Evolutionary conservation across 306 rosid species (phyloP).

Genomic region (Cicer chorassanicum): DNA sequence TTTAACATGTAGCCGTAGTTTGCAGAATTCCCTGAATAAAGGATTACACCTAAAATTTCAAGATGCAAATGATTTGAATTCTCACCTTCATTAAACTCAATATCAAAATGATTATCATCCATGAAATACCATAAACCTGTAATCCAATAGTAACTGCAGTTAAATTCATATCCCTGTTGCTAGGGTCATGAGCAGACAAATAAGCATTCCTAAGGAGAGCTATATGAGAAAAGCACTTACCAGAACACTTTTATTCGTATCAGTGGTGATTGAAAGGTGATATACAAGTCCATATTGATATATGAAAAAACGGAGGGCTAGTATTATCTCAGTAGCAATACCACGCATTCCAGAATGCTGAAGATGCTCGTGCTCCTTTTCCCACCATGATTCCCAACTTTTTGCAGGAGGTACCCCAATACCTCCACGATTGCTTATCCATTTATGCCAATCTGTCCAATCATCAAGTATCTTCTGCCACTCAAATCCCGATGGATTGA

Average conservation of each 20-base stretch:
- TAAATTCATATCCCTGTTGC: slow-evolving; percentile 38
- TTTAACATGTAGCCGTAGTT: not conserved
- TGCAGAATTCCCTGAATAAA: slow-evolving; percentile 35
- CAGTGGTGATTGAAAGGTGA: slow-evolving; percentile 74
- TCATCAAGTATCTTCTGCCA: slow-evolving; percentile 99
- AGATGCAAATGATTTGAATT: slow-evolving; percentile 20
- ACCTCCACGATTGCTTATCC: slow-evolving; percentile 92
- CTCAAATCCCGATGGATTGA: slow-evolving; percentile 97
- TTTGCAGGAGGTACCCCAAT: slow-evolving; percentile 79
- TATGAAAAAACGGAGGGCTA: slow-evolving; percentile 87
- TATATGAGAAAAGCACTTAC: slow-evolving; percentile 49
- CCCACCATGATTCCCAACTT: slow-evolving; percentile 99
- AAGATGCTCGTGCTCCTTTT: slow-evolving; percentile 85
- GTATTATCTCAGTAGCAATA: slow-evolving; percentile 65
- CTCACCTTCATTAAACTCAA: slow-evolving; percentile 83
- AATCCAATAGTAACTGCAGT: slow-evolving; percentile 42
- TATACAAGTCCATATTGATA: slow-evolving; percentile 94
- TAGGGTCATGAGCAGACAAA: slow-evolving; percentile 12
- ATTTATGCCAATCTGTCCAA: slow-evolving; percentile 95
- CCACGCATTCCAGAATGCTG: slow-evolving; percentile 75
- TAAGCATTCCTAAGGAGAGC: slow-evolving; percentile 4
- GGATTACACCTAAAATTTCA: not conserved
- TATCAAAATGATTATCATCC: slow-evolving; percentile 76
- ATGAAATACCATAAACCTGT: slow-evolving; percentile 87
- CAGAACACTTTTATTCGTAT: slow-evolving; percentile 60